Evolutionary conservation across 2,329 filamentous ascomycete species (phyloP).

Genomic region (Diaporthe citriasiana): DNA sequence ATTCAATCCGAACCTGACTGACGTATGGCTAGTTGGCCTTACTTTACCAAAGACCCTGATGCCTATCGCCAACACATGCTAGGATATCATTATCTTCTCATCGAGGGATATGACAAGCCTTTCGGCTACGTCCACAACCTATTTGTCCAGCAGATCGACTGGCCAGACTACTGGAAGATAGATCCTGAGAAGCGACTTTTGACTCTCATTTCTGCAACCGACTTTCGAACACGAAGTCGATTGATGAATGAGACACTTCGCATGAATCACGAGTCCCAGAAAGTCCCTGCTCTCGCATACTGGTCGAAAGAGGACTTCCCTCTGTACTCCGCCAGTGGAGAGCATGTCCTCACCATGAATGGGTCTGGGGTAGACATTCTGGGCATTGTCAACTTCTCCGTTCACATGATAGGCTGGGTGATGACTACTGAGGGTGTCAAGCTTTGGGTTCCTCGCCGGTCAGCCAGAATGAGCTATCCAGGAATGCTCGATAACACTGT

Average conservation of each 20-base stretch:
- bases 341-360: neutral
- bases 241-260: neutral
- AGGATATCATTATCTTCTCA: neutral
- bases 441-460: slow-evolving; percentile 2
- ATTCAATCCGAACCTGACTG: neutral
- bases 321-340: neutral
- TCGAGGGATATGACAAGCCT: neutral
- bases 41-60: neutral
- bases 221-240: neutral
- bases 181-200: neutral
- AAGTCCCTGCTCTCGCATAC: neutral
- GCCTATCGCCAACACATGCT: neutral
- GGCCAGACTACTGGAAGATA: neutral
- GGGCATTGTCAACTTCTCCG: slow-evolving; percentile 4
- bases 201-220: neutral
- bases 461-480: neutral
- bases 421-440: neutral
- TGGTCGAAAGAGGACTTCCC: neutral
- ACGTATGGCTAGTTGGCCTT: neutral
- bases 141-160: neutral
- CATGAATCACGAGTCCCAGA: neutral
- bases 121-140: neutral
- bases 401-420: slow-evolving; percentile 1
- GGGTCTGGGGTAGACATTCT: neutral
- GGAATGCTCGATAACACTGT: neutral